phyloP scores from a whole-genome alignment of 768 basidiomycete genomes.

The Pisolithus albus region DNA sequence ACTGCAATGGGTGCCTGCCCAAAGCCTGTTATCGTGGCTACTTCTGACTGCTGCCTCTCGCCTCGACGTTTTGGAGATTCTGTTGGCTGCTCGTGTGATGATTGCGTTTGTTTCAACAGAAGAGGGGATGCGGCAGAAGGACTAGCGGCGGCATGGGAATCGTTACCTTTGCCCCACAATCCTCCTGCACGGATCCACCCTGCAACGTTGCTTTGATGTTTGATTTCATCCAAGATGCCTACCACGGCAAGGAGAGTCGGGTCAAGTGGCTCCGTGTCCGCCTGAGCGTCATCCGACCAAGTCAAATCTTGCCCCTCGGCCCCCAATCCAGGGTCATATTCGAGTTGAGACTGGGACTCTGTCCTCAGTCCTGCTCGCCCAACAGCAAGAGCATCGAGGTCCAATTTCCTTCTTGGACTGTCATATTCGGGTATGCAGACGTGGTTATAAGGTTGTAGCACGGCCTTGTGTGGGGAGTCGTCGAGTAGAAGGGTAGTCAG shows the following conservation, averaged over 20 bases:
- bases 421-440: conserved; percentile 69
- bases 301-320: background rate
- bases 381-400: conserved; percentile 26
- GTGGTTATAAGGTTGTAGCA: conserved; percentile 76
- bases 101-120: background rate
- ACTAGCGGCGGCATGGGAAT: background rate
- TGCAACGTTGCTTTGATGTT: conserved; percentile 55
- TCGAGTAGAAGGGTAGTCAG: conserved; percentile 45
- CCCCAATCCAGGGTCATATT: background rate
- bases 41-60: background rate
- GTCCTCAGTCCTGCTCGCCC: background rate
- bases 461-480: conserved; percentile 49
- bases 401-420: conserved; percentile 33
- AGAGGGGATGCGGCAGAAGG: background rate
- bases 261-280: conserved; percentile 32
- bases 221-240: conserved; percentile 56
- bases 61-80: background rate
- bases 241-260: conserved; percentile 54
- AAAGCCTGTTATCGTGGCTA: background rate
- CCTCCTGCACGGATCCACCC: conserved; percentile 61
- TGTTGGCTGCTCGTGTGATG: background rate
- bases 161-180: conserved; percentile 23
- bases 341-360: background rate
- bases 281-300: background rate
- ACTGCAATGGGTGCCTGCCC: no score